phyloP scores from a whole-genome alignment of 1,139 yeast species.

The Scheffersomyces lignicola region DNA sequence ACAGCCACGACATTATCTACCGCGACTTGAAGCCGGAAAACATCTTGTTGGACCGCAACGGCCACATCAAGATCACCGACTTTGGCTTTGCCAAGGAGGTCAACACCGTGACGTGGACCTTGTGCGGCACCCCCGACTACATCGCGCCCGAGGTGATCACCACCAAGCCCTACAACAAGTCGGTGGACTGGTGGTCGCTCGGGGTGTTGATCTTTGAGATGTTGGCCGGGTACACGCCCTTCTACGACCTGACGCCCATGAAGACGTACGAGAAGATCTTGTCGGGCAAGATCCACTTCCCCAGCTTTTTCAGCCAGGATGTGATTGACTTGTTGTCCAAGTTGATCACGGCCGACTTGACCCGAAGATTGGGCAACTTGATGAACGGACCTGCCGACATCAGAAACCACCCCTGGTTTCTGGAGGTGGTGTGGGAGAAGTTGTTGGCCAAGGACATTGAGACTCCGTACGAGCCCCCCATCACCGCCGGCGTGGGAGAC shows the following conservation, averaged over 20 bases:
- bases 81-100: conserved; percentile 66
- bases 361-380: conserved; percentile 57
- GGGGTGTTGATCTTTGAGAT: conserved; percentile 61
- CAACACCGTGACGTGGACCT: conserved; percentile 57
- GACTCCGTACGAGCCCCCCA: conserved; percentile 65
- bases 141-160: conserved; percentile 66
- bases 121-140: conserved; percentile 66
- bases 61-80: conserved; percentile 61
- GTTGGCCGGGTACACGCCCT: conserved; percentile 64
- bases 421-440: conserved; percentile 63
- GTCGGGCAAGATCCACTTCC: conserved; percentile 52
- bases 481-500: conserved; percentile 62
- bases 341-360: conserved; percentile 55
- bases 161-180: conserved; percentile 60
- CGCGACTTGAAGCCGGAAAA: conserved; percentile 65
- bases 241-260: conserved; percentile 62
- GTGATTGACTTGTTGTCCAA: conserved; percentile 50
- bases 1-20: conserved; percentile 56
- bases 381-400: conserved; percentile 60
- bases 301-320: conserved; percentile 51
- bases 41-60: conserved; percentile 55
- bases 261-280: conserved; percentile 61
- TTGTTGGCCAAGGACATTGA: conserved; percentile 57
- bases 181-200: conserved; percentile 67
- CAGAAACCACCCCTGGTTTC: conserved; percentile 58